Percentiles rank a stretch among this genome's conserved stretches.
phyloP scores from a whole-genome alignment of 225 moss, liverwort and hornwort genomes.

The Lunularia cruciata region DNA sequence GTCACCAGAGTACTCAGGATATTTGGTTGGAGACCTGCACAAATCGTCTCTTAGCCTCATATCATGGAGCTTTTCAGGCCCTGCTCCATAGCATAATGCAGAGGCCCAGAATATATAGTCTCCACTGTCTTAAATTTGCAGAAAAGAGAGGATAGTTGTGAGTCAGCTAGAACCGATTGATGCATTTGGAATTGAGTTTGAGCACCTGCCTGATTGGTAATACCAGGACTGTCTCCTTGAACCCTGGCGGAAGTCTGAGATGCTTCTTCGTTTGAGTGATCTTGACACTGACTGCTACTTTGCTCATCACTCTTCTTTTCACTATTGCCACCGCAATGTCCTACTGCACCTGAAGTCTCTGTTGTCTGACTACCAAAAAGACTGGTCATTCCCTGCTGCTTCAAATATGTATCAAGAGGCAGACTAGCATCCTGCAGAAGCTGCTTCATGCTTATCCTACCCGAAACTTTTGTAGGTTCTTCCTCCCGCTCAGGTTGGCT shows the following conservation, averaged over 20 bases:
- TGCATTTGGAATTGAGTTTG: slow-evolving; percentile 15
- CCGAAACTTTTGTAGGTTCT: slow-evolving; percentile 36
- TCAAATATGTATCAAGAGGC: slow-evolving; percentile 83
- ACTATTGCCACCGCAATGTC: slow-evolving; percentile 30
- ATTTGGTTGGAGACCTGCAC: slow-evolving; percentile 40
- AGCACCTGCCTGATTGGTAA: slow-evolving; percentile 39
- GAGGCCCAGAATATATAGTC: slow-evolving; percentile 10
- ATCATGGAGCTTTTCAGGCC: slow-evolving; percentile 7
- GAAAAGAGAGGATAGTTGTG: slow-evolving; percentile 10
- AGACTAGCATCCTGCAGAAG: slow-evolving; percentile 81
- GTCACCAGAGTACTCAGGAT: slow-evolving; percentile 20
- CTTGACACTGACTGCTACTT: slow-evolving; percentile 70
- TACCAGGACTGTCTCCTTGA: slow-evolving; percentile 59
- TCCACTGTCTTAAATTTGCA: slow-evolving; percentile 5
- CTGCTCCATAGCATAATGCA: slow-evolving; percentile 4
- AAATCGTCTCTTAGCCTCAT: slow-evolving; percentile 16
- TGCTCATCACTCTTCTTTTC: slow-evolving; percentile 78
- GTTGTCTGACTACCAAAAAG: slow-evolving; percentile 62
- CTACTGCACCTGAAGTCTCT: slow-evolving; percentile 42
- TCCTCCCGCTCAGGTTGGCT: slow-evolving; percentile 97
- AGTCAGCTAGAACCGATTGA: slow-evolving; percentile 1
- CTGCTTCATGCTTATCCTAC: slow-evolving; percentile 77
- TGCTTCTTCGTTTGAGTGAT: slow-evolving; percentile 65
- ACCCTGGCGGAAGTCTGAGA: slow-evolving; percentile 84
- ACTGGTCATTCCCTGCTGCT: slow-evolving; percentile 82